Percentiles rank a stretch among this genome's conserved stretches.
Conservation (phyloP, 805 yeast species). For the Saccharomycopsis sp. region DNA sequence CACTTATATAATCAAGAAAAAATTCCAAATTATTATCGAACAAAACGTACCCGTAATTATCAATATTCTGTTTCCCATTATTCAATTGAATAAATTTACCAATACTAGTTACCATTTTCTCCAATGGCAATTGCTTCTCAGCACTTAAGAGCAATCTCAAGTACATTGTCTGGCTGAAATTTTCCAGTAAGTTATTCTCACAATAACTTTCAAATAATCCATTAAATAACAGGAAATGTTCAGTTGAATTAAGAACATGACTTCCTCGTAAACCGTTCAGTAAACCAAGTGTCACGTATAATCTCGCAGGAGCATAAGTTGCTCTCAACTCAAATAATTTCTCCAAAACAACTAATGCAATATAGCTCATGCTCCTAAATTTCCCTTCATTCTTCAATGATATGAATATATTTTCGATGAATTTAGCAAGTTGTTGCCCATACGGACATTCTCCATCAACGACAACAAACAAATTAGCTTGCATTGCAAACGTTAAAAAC, state of each 20-base stretch:
- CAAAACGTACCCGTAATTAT: slow-evolving; percentile 29
- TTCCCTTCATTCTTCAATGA: slow-evolving; percentile 27
- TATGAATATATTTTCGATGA: slow-evolving; percentile 33
- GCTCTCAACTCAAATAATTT: slow-evolving; percentile 42
- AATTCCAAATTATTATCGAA: slow-evolving; percentile 32
- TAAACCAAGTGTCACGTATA: slow-evolving; percentile 53
- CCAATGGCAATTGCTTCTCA: slow-evolving; percentile 26
- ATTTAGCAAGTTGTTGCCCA: slow-evolving; percentile 44
- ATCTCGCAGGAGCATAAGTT: slow-evolving; percentile 64
- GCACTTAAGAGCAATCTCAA: slow-evolving; percentile 39
- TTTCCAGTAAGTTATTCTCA: slow-evolving; percentile 50
- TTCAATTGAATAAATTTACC: slow-evolving; percentile 32
- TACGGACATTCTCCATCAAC: slow-evolving; percentile 46
- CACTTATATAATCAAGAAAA: slow-evolving; percentile 32
- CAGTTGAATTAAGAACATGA: slow-evolving; percentile 22
- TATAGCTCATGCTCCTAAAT: slow-evolving; percentile 5
- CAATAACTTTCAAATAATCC: slow-evolving; percentile 32
- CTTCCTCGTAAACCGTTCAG: slow-evolving; percentile 39
- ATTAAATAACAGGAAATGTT: slow-evolving; percentile 28
- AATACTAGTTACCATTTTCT: slow-evolving; percentile 31
- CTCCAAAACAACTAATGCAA: slow-evolving; percentile 32
- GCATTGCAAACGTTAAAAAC: slow-evolving; percentile 54
- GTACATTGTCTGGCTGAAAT: slow-evolving; percentile 43
- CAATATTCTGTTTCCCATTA: slow-evolving; percentile 16
- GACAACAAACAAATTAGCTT: slow-evolving; percentile 52